These are phyloP conservation scores for Takakia lepidozioides DNA, from an alignment of 225 moss, liverwort and hornwort genomes.

Conservation along the genomic window DNA sequence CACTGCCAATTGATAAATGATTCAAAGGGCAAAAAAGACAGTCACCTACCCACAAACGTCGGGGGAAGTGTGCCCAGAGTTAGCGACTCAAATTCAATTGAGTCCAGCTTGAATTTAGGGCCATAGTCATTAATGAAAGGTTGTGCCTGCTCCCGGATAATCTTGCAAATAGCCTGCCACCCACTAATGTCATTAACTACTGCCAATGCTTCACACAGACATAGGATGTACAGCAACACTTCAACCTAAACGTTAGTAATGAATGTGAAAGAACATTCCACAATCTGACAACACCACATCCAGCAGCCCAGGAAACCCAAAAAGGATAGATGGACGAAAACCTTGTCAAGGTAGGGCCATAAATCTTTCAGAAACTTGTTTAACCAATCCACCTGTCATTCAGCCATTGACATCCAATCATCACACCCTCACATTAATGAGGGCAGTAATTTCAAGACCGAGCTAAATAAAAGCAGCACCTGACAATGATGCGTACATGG, in stretches of 20 bases:
- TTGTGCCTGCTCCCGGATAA: slow-evolving; percentile 69
- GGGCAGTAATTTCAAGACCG: background rate
- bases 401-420: too few species aligned
- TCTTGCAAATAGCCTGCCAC: slow-evolving; percentile 85
- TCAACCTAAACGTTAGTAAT: background rate
- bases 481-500: too few species aligned
- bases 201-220: too few species aligned
- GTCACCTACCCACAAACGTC: slow-evolving; percentile 80
- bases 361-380: slow-evolving; percentile 64
- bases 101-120: slow-evolving; percentile 67
- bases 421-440: background rate
- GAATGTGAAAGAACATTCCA: background rate
- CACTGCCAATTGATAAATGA: too few species aligned
- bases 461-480: background rate
- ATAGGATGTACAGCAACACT: too few species aligned
- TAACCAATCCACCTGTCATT: slow-evolving; percentile 55
- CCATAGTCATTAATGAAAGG: slow-evolving; percentile 82
- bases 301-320: background rate
- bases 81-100: slow-evolving; percentile 78
- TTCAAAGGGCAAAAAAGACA: too few species aligned
- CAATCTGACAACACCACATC: background rate
- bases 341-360: slow-evolving; percentile 70
- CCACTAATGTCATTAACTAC: background rate
- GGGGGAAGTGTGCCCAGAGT: slow-evolving; percentile 93
- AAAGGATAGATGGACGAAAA: background rate